Evolutionary conservation across 495 filamentous ascomycete genomes (phyloP), one percentile per base, ranked within the genome.

Genomic region (Lepraria neglecta): DNA sequence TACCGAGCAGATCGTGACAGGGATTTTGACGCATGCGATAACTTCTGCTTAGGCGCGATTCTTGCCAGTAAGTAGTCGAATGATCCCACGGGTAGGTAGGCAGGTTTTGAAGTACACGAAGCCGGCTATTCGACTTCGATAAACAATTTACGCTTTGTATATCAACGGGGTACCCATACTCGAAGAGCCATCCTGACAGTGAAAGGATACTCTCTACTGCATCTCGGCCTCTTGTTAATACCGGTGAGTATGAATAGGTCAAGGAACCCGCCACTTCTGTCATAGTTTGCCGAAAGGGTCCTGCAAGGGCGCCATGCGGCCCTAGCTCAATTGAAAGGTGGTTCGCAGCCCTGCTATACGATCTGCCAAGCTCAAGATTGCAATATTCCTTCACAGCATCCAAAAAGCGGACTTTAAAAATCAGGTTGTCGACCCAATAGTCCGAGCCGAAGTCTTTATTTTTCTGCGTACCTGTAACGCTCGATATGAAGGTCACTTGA

Each of bases 11-110:
- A 56, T 74, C 73, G 61, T 74, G 67, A 21, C 72, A 66, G 3
- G 75, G 67, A 35, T 57, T 63, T 24, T 70, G 66, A 43, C 72
- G 65, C 56, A 66, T 59, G 1, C 74, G 70, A 35, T 68, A 43
- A 59, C 71, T 72, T 17, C 63, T 68, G 63, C 70, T 77, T 19
- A 71, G 55, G 7, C 82, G 77, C 19, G 77, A 75, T 58, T 81
- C 75, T 21, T 70, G 64, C 72, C 72, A 78, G 62, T 74, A 71
- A 3, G 62, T 64, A 7, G 67, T 68, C 2, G 64, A 56, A 52
- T 81, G 73, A 62, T 77, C 72, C 73, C 74, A 81, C 27, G 71
- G 70, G 65, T 82, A 82, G 4, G 68, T 69, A 42, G 79, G 79
- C 6, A 81, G 64, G 48, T 80, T 74, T 7, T 70, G 70, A 46